These are phyloP conservation scores for Castanea mollissima DNA, from an alignment of 306 rosid genomes.

Conservation along the genomic window DNA sequence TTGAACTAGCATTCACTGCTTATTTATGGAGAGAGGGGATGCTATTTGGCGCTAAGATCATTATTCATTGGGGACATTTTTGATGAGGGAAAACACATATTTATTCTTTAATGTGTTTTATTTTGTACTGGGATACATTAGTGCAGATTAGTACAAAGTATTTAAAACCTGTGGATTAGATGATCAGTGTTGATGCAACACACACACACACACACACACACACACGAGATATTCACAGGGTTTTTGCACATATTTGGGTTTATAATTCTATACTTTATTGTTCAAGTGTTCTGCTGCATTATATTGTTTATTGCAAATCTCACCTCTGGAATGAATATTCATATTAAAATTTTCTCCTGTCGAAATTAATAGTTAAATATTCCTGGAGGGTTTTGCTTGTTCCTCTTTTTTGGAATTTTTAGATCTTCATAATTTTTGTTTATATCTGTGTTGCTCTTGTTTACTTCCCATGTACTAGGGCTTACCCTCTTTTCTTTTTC, in stretches of 20 bases:
- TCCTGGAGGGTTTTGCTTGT: not conserved
- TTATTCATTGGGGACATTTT: not conserved
- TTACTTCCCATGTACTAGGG: no score
- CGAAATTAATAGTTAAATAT: not conserved
- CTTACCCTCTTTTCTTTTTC: no score
- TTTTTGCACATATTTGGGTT: not conserved
- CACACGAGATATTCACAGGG: no score
- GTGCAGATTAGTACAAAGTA: not conserved
- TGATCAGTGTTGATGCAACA: not conserved
- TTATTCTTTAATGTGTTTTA: not conserved
- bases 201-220: no score
- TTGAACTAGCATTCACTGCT: not conserved
- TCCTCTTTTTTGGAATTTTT: no score
- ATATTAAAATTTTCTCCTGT: not conserved
- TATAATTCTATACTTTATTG: not conserved
- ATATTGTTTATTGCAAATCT: not conserved
- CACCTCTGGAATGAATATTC: not conserved
- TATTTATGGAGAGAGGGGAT: not conserved
- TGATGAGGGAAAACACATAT: not conserved
- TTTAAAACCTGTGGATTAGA: not conserved
- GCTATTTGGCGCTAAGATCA: not conserved
- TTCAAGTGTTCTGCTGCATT: not conserved
- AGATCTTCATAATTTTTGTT: no score
- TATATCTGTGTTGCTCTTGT: no score
- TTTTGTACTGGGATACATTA: not conserved